Base-by-base conservation (phyloP, 805 yeast species). In the Saccharomyces paradoxus region DNA sequence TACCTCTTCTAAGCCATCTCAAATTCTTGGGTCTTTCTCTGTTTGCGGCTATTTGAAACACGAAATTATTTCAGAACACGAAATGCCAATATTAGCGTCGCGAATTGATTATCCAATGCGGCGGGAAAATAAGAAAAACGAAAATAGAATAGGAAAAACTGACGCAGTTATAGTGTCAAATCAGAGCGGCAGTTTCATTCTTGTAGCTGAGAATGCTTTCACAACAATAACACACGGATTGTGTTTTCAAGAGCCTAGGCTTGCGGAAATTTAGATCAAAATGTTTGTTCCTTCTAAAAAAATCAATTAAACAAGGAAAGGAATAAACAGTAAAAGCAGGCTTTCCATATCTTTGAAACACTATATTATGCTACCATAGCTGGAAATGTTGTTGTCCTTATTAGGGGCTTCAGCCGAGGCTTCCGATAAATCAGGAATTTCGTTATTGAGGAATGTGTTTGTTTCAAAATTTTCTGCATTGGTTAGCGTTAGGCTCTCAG, bases 391-490 rank as follows among this genome's bases (percentile, higher is more conserved):
- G 44, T 17, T 37, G 13, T 21, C 44, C 17, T 37, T 37, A 8
- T 37, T 37, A 17, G 44, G 44, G 1, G 12, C 44, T 37, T 37
- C 44, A 37, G 22, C 17, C 24, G 24, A 37, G 24, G 3, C 44
- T 37, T 37, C 44, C 44, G 44, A 37, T 37, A 37, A 21, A 37
- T 46, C 49, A 22, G 49, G 30, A 28, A 28, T 21, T 21, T 50
- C 56, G 14, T 37, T 48, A 28, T 55, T 55, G 6, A 52, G 48
- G n/a, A 53, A 41, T n/a, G 65, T 55, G 26, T 53, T 59, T 6
- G 63, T 58, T 53, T 68, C 72, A 48, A 68, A 68, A 50, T 62
- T 67, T 13, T 68, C 67, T 13, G 61, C 56, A 50, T 64, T 67
- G 41, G 58, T 58, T 13, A 58, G 26, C 26, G 54, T 65, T n/a